Percentiles rank a stretch among this genome's conserved stretches.
phyloP scores from a whole-genome alignment of 2,329 filamentous ascomycete species.

The Lachnellula cervina region DNA sequence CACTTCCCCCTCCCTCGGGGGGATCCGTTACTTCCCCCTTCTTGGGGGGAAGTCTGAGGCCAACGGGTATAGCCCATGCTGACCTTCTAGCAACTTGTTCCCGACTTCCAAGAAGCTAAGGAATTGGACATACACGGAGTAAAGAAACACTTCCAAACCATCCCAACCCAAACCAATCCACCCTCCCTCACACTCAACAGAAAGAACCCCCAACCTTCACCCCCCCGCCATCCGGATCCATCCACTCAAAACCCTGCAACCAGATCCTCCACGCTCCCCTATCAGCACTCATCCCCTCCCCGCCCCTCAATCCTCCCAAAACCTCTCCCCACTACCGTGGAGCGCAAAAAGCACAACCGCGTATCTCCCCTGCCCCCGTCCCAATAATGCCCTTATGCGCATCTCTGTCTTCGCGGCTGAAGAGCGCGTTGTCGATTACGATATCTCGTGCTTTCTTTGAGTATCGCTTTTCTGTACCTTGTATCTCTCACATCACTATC shows the following conservation, averaged over 20 bases:
- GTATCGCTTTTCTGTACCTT: too few species aligned
- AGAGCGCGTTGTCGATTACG: not conserved
- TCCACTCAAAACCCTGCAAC: not conserved
- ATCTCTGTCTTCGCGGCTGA: conserved; percentile 14
- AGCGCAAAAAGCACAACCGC: not conserved
- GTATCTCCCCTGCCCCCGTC: not conserved
- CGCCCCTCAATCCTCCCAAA: not conserved
- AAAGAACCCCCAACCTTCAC: not conserved
- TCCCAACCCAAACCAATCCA: too few species aligned
- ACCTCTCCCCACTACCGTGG: not conserved
- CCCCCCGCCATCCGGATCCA: not conserved
- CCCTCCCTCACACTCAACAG: too few species aligned
- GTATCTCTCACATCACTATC: not conserved
- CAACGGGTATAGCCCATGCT: too few species aligned
- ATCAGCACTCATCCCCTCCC: conserved; percentile 6
- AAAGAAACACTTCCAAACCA: too few species aligned
- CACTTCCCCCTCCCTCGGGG: too few species aligned
- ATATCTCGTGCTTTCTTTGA: not conserved
- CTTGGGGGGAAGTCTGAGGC: too few species aligned
- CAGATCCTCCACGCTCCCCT: not conserved
- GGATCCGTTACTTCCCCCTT: too few species aligned
- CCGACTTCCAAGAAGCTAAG: too few species aligned
- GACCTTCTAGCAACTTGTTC: too few species aligned
- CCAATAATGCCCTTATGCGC: conserved; percentile 34
- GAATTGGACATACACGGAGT: too few species aligned